These are phyloP conservation scores for Lophiostoma macrostomum DNA, from an alignment of 495 filamentous ascomycete species.

Conservation along the genomic window DNA sequence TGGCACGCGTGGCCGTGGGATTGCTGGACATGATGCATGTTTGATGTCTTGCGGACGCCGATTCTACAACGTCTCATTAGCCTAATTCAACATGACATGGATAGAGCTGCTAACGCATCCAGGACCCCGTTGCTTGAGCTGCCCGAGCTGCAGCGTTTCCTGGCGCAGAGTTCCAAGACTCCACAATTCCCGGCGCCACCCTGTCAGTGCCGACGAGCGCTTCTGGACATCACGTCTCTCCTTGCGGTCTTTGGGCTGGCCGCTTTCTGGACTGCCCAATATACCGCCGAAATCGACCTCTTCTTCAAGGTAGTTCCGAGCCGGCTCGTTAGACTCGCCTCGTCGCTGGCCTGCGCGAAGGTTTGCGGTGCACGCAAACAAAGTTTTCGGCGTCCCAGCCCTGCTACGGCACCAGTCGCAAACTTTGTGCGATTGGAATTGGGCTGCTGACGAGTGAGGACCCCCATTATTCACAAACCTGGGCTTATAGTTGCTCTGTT, in stretches of 20 bases:
- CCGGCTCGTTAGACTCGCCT: neutral
- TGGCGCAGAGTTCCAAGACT: neutral
- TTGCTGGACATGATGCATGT: neutral
- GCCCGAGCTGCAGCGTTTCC: slow-evolving; percentile 1
- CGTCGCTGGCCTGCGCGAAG: neutral
- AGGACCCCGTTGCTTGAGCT: too few relatives aligned
- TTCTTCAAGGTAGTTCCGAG: neutral
- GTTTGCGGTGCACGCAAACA: slow-evolving; percentile 24
- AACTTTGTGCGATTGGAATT: slow-evolving; percentile 22
- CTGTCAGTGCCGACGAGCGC: slow-evolving; percentile 4
- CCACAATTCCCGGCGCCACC: slow-evolving; percentile 17
- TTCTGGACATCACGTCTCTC: neutral
- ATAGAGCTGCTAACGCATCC: neutral
- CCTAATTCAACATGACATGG: slow-evolving; percentile 29
- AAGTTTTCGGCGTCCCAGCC: slow-evolving; percentile 30
- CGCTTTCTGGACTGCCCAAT: neutral
- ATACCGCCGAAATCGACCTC: neutral
- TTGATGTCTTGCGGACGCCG: slow-evolving; percentile 25
- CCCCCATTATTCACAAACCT: slow-evolving; percentile 18
- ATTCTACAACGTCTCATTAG: slow-evolving; percentile 27
- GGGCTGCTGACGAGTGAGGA: slow-evolving; percentile 17
- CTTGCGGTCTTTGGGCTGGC: neutral
- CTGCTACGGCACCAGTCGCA: slow-evolving; percentile 33
- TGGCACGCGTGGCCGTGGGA: neutral
- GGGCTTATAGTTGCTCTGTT: slow-evolving; percentile 14